Percentiles rank a stretch among this genome's conserved stretches.
Conservation (phyloP, 352 stramenopile genomes). For the Phytophthora nicotianae region DNA sequence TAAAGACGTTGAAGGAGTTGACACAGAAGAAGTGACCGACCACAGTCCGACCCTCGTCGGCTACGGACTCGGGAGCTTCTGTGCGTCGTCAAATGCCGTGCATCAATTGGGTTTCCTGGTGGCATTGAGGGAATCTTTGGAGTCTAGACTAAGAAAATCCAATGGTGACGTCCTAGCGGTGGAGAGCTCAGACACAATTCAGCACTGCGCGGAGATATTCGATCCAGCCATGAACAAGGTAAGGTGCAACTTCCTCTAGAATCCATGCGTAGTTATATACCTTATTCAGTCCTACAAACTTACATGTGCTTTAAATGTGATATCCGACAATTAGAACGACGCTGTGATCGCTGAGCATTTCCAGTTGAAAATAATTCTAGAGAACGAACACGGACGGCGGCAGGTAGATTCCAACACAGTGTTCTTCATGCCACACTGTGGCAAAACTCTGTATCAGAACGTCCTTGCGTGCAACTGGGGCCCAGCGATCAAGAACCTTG, state of each 20-base stretch:
- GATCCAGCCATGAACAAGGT: conserved; percentile 86
- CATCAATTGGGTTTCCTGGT: conserved; percentile 74
- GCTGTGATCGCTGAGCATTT: conserved; percentile 51
- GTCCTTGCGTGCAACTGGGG: conserved; percentile 86
- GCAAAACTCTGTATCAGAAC: conserved; percentile 88
- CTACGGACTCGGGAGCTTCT: conserved; percentile 83
- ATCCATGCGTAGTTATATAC: not conserved
- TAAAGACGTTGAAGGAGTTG: conserved; percentile 1
- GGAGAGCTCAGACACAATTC: conserved; percentile 2
- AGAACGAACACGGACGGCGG: conserved; percentile 71
- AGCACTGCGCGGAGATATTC: conserved; percentile 51
- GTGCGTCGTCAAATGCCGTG: conserved; percentile 70
- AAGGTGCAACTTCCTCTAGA: not conserved
- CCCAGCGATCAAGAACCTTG: conserved; percentile 37
- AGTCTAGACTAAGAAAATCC: not conserved
- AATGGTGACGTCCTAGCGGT: not conserved
- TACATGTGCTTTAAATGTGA: conserved; percentile 1
- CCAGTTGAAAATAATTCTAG: conserved; percentile 46
- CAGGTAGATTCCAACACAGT: conserved; percentile 52
- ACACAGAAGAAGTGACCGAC: not conserved
- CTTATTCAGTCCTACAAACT: not conserved
- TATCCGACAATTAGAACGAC: conserved; percentile 50
- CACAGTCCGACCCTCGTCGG: conserved; percentile 44
- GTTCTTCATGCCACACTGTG: conserved; percentile 94
- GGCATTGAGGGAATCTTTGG: conserved; percentile 42